Percentiles rank a stretch among this genome's conserved stretches.
Evolutionary conservation across 345 rosid species (phyloP).

Genomic region (Rhodomyrtus tomentosa): DNA sequence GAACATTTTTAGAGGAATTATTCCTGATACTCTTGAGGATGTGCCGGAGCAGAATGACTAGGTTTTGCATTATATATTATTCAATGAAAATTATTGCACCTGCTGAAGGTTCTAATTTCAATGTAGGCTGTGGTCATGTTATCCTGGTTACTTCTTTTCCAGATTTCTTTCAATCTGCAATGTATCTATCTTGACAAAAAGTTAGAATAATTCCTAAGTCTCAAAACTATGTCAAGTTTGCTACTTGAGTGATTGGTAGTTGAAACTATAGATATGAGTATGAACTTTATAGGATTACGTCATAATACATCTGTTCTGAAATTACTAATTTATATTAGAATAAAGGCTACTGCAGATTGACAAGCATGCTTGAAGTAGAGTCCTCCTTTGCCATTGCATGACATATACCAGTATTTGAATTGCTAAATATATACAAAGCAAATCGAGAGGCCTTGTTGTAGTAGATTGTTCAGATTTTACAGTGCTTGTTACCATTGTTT

Average conservation of each 20-base stretch:
- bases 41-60: neutral
- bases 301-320: neutral
- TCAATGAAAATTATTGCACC: neutral
- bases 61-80: neutral
- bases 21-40: neutral
- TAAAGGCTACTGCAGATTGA: neutral
- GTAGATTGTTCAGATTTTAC: neutral
- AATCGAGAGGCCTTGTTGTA: neutral
- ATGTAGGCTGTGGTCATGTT: neutral
- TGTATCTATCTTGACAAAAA: neutral
- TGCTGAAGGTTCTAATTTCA: neutral
- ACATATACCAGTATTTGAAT: neutral
- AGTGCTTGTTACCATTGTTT: neutral
- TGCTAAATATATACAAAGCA: neutral
- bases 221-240: neutral
- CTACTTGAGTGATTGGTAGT: neutral
- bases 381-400: neutral
- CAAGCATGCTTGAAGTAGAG: neutral
- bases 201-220: neutral
- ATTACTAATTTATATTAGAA: neutral
- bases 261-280: neutral
- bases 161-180: neutral
- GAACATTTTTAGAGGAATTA: neutral
- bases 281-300: neutral
- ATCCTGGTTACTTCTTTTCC: neutral